Evolutionary conservation across 1,139 yeast genomes (phyloP), one percentile per base, ranked within the genome.

Genomic region (Pichia inconspicua): DNA sequence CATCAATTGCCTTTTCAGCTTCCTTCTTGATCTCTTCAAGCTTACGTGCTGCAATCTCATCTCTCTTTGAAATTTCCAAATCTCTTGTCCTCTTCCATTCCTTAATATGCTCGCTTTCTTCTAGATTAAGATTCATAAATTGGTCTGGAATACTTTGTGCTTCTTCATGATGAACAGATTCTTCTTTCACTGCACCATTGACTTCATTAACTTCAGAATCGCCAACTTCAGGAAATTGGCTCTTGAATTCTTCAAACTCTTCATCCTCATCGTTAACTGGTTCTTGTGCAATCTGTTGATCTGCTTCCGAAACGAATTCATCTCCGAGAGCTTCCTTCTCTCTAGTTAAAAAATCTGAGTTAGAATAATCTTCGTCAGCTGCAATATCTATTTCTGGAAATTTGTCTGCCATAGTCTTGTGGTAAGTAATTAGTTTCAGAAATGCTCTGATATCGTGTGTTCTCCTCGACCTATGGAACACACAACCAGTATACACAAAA

Each of bases 1-100:
- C 96, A 65, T 92, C 97, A 61, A 90, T 82, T 47, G 92, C 82
- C 63, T 81, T 80, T 61, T 82, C 79, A n/a, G 98, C 98, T 55
- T 83, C 82, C 44, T 78, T 75, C 49, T 84, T 75, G 51, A 88
- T 75, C 53, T 83, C 90, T 42, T 73, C 72, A 64, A 85, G 80
- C 64, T 80, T 86, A 56, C 77, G 72, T 19, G 71, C 71, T 58
- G 86, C 84, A 55, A 79, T 78, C 56, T 77, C 82, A 63, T 94
- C 98, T 64, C 96, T 80, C 62, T 87, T 80, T 49, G 76, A 74
- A 55, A 94, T 84, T 64, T 90, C 97, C 53, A 83, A 73, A 48
- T 82, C 86, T 61, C 92, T 80, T 59, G 92, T 83, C 59, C 81
- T 83, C 63, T 78, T 80, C 99, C 99, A 94, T 63, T 83, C 89